Conservation (phyloP, 805 yeast genomes). For the Citeromyces nyonsensis region DNA sequence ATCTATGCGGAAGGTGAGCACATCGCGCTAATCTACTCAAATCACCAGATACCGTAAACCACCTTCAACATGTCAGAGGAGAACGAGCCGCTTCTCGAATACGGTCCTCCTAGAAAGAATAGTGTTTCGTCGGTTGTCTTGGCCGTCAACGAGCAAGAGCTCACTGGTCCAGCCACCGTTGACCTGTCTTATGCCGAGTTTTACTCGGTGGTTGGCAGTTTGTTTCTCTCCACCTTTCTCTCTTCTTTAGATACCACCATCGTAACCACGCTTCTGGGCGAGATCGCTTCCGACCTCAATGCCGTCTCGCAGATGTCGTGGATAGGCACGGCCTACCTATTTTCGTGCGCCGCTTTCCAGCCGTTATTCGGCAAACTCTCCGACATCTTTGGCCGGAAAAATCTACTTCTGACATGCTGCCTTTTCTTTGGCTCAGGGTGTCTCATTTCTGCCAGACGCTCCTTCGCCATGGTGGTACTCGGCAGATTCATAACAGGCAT, state of each 20-base stretch:
- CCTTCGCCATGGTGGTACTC: constrained; percentile 28
- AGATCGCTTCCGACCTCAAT: constrained; percentile 55
- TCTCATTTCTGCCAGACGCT: constrained; percentile 35
- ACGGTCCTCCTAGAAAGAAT: too few relatives aligned
- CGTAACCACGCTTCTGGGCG: constrained; percentile 47
- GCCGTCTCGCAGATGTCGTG: constrained; percentile 50
- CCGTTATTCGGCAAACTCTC: constrained; percentile 59
- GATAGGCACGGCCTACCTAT: constrained; percentile 58
- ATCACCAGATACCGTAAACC: too few relatives aligned
- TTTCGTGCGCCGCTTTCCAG: constrained; percentile 60
- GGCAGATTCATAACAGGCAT: constrained; percentile 69
- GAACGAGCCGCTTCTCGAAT: too few relatives aligned
- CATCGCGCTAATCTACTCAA: too few relatives aligned
- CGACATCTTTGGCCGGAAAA: constrained; percentile 57
- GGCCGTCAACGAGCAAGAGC: too few relatives aligned
- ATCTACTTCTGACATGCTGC: constrained; percentile 33
- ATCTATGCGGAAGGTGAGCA: too few relatives aligned
- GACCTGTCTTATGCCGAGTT: constrained; percentile 8
- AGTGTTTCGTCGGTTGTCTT: too few relatives aligned
- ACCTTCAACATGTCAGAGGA: too few relatives aligned
- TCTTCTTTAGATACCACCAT: constrained; percentile 58
- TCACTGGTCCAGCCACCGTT: too few relatives aligned
- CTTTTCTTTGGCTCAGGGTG: constrained; percentile 42
- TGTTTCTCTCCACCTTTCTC: constrained; percentile 31
- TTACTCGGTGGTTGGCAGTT: constrained; percentile 20